phyloP scores from a whole-genome alignment of 1,139 yeast genomes.

The Yamadazyma triangularis region DNA sequence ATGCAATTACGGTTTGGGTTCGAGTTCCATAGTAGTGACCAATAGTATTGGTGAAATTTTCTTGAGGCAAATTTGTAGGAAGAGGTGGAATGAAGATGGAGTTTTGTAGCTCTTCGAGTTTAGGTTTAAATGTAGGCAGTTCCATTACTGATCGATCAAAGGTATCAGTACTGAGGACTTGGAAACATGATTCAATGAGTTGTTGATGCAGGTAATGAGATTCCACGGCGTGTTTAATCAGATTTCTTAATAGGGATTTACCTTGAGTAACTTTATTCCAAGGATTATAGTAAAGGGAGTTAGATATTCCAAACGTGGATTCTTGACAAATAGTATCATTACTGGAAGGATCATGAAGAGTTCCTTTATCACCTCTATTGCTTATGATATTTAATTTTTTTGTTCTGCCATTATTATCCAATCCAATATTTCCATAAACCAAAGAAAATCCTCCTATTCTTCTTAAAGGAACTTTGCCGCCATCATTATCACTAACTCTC shows the following conservation, averaged over 20 bases:
- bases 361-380: conserved; percentile 43
- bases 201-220: conserved; percentile 27
- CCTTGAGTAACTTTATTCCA: conserved; percentile 74
- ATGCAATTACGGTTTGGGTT: conserved; percentile 75
- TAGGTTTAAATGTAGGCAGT: conserved; percentile 20
- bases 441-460: conserved; percentile 82
- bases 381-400: conserved; percentile 46
- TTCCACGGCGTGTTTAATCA: conserved; percentile 27
- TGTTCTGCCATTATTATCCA: conserved; percentile 19
- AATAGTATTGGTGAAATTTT: conserved; percentile 7
- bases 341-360: conserved; percentile 19
- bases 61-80: conserved; percentile 14
- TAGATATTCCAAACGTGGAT: conserved; percentile 53
- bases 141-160: conserved; percentile 24
- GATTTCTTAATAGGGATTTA: conserved; percentile 32
- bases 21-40: conserved; percentile 81
- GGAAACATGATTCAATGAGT: conserved; percentile 50
- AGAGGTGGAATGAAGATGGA: conserved; percentile 74
- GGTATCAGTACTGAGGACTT: conserved; percentile 47
- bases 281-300: conserved; percentile 56
- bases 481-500: conserved; percentile 4
- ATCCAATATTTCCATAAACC: conserved; percentile 57
- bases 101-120: conserved; percentile 44
- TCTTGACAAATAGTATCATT: conserved; percentile 5
- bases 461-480: conserved; percentile 25